Base-by-base conservation (phyloP, 768 basidiomycete species). In the Boletus barrowsii region DNA sequence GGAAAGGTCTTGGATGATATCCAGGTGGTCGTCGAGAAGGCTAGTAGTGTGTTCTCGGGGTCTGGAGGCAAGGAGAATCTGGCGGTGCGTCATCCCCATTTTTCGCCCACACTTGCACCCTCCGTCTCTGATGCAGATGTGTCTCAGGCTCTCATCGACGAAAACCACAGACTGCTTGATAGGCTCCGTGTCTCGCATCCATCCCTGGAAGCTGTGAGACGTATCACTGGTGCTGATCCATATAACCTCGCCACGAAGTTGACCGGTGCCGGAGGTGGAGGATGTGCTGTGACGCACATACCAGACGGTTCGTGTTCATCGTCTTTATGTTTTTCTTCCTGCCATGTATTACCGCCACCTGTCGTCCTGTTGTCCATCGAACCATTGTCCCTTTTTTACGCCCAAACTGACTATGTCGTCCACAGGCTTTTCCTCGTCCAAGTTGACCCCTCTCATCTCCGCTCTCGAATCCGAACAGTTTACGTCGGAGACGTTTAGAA, bases 261-360 rank as follows among this genome's bases (percentile, higher is more conserved):
- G 53, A 99, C 97, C 8, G 97, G 97, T 40, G 96, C 97, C 9
- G 97, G 97, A 30, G 97, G 97, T 39, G 97, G 97, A 24, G 97
- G 97, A n/a, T 98, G 97, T 66, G 87, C 94, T 5, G 93, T 98
- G 30, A 96, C 95, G 13, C 81, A 98, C 35, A 79, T 99, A 48
- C 97, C 97, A 48, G 94, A 98, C 73, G 83, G 96, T 95, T 61
- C 60, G 86, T 73, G 8, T 2, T 3, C 32, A 5, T 24, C 26
- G 33, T 36, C 43, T 22, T n/a, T 9, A 9, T 10, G 40, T 7
- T 33, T 36, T 33, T 15, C 11, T 46, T 36, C 41, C 18, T 40
- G 20, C 20, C 29, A 3, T 22, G 29, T 40, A 29, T 42, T 20
- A 10, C 10, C 6, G 14, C 46, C 4, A 22, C 30, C 24, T 13